A percentile compares a stretch with the other conserved stretches of the same genome.
phyloP scores from a whole-genome alignment of 306 rosid genomes.

The Medicago lupulina region DNA sequence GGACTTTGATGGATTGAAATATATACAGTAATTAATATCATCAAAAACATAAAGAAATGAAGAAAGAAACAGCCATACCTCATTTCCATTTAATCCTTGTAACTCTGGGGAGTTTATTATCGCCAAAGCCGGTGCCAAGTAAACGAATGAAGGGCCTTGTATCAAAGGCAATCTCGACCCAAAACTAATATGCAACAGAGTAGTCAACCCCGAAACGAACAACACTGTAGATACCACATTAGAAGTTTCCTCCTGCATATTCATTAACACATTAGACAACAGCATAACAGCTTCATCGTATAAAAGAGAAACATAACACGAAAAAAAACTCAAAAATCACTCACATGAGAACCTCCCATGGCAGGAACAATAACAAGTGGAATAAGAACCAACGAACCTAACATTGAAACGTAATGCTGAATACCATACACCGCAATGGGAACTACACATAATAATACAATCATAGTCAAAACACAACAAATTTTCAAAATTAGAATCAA shows the following conservation, averaged over 20 bases:
- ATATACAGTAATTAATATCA: no score
- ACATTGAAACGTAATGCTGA: conserved; percentile 84
- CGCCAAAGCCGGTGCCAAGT: conserved; percentile 81
- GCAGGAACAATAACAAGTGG: conserved; percentile 97
- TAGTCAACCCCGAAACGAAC: conserved; percentile 83
- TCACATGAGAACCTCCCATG: conserved; percentile 97
- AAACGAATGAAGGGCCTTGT: conserved; percentile 96
- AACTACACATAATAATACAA: conserved; percentile 50
- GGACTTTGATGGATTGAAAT: neutral
- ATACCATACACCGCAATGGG: conserved; percentile 86
- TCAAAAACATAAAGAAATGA: no score
- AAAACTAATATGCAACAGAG: conserved; percentile 80
- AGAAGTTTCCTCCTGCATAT: conserved; percentile 87
- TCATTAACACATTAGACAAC: conserved; percentile 61
- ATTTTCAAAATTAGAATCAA: conserved; percentile 12
- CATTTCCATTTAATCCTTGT: conserved; percentile 84
- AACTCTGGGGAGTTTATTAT: conserved; percentile 90
- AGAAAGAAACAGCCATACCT: conserved; percentile 7
- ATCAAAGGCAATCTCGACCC: conserved; percentile 96
- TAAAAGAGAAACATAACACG: neutral
- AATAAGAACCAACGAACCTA: conserved; percentile 88
- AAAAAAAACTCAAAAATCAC: conserved; percentile 46
- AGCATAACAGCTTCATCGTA: conserved; percentile 25
- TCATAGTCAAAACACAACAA: conserved; percentile 18
- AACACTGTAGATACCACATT: conserved; percentile 92